Percentiles rank a stretch among this genome's conserved stretches.
Conservation (phyloP, 1,284 basidiomycete genomes). For the Tausonia pullulans region DNA sequence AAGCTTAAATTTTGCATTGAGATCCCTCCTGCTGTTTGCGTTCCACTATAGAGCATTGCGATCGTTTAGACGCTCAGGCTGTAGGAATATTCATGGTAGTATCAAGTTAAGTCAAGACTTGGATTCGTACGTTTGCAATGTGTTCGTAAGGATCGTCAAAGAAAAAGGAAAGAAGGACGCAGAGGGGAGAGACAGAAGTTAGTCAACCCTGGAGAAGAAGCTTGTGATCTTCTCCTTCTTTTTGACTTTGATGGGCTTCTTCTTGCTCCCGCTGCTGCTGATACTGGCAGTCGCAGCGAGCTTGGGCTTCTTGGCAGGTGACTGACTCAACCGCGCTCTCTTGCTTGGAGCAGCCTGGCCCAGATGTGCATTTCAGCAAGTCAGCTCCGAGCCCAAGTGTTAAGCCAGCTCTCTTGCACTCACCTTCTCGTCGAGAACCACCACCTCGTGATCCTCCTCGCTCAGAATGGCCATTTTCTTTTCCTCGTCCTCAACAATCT, state of each 20-base stretch:
- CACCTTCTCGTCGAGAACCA: neutral
- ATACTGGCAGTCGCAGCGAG: neutral
- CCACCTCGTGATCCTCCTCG: conserved; percentile 13
- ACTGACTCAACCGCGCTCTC: neutral
- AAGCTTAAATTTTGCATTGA: neutral
- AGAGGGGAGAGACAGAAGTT: neutral
- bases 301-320: neutral
- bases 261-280: neutral
- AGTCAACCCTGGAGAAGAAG: neutral
- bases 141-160: neutral
- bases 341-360: no score
- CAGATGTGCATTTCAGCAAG: no score
- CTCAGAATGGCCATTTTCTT: neutral
- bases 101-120: no score
- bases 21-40: neutral
- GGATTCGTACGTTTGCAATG: no score
- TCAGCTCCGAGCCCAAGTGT: neutral
- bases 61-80: no score
- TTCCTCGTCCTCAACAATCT: neutral
- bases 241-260: neutral
- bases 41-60: neutral
- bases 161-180: neutral
- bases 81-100: no score
- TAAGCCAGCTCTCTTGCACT: neutral
- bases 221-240: conserved; percentile 11